These are phyloP conservation scores for Blastocystis sp. DNA, from an alignment of 352 stramenopile genomes.

Conservation along the genomic window DNA sequence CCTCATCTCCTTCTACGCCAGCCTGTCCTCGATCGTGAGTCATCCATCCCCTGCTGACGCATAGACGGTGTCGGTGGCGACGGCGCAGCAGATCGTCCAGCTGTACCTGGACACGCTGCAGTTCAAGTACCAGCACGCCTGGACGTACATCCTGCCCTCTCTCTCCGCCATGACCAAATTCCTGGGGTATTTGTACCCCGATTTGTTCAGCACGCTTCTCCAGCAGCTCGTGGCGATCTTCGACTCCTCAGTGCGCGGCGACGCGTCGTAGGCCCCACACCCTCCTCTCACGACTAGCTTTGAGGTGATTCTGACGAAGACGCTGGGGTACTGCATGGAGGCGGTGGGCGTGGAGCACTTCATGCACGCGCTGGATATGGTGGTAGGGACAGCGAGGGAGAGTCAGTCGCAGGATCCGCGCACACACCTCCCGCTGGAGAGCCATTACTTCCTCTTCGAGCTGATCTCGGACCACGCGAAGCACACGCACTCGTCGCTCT, in stretches of 20 bases:
- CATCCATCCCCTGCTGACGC: neutral
- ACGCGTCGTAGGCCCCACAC: neutral
- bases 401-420: neutral
- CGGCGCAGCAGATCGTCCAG: neutral
- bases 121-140: conserved; percentile 50
- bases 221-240: conserved; percentile 51
- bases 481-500: conserved; percentile 4
- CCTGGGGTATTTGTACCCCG: neutral
- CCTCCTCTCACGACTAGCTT: neutral
- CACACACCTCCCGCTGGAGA: conserved; percentile 18
- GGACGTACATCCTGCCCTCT: conserved; percentile 14
- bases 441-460: conserved; percentile 24
- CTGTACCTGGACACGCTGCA: conserved; percentile 35
- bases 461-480: conserved; percentile 15
- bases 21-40: neutral
- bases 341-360: conserved; percentile 17
- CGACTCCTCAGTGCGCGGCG: conserved; percentile 10
- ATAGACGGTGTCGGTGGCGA: neutral
- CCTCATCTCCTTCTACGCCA: conserved; percentile 31
- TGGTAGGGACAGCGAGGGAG: neutral
- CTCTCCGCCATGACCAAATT: conserved; percentile 10
- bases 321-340: conserved; percentile 45
- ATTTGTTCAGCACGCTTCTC: neutral
- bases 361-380: neutral
- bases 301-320: conserved; percentile 31